These are phyloP conservation scores for Puccinia coronata DNA, from an alignment of 1,284 basidiomycete species.

Conservation along the genomic window DNA sequence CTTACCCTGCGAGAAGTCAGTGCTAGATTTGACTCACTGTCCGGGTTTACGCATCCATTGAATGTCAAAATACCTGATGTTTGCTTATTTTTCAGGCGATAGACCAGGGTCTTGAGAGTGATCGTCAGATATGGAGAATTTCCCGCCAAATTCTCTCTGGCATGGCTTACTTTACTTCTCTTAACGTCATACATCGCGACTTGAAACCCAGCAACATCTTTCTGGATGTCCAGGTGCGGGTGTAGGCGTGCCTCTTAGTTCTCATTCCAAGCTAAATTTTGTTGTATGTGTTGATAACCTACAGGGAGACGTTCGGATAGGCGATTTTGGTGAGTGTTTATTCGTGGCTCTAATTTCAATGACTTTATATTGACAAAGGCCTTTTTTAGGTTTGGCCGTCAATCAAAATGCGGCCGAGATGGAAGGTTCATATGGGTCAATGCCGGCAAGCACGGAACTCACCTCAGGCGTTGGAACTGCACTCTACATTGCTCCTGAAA, in stretches of 20 bases:
- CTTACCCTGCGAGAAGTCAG: slow-evolving; percentile 45
- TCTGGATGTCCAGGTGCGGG: slow-evolving; percentile 58
- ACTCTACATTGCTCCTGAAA: slow-evolving; percentile 88
- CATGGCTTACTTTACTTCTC: slow-evolving; percentile 81
- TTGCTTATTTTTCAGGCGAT: slow-evolving; percentile 65
- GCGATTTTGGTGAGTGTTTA: slow-evolving; percentile 74
- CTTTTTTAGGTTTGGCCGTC: slow-evolving; percentile 62
- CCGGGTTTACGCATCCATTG: neutral
- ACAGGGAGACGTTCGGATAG: slow-evolving; percentile 87
- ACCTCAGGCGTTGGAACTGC: slow-evolving; percentile 86
- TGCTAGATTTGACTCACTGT: neutral
- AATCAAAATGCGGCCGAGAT: slow-evolving; percentile 76
- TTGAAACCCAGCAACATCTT: slow-evolving; percentile 90
- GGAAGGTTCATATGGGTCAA: slow-evolving; percentile 65
- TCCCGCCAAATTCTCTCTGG: slow-evolving; percentile 92
- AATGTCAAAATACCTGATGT: neutral
- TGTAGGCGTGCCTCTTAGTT: slow-evolving; percentile 8
- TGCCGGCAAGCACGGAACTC: slow-evolving; percentile 67
- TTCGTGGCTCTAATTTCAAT: slow-evolving; percentile 5
- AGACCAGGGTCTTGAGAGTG: slow-evolving; percentile 70
- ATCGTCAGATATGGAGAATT: slow-evolving; percentile 83
- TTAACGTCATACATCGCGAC: slow-evolving; percentile 89
- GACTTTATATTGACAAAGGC: slow-evolving; percentile 39
- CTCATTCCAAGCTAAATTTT: slow-evolving; percentile 55
- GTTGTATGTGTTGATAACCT: slow-evolving; percentile 62